A percentile compares a stretch with the other conserved stretches of the same genome.
Conservation (phyloP, 73 alveolate genomes). For the Symbiodinium pilosum region DNA sequence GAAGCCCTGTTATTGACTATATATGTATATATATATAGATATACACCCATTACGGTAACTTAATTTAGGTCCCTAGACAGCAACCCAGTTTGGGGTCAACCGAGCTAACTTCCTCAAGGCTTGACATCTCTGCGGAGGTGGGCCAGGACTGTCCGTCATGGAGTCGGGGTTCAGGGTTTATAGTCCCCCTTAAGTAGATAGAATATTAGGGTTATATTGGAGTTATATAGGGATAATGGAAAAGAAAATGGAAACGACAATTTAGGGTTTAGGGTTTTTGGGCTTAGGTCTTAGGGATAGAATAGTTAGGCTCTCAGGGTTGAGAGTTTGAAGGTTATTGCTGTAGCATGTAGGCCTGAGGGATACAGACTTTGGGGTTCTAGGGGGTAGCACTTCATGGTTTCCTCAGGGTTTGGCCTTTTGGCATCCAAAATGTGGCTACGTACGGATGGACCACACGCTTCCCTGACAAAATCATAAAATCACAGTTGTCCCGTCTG, state of each 20-base stretch:
- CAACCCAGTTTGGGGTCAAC: background rate
- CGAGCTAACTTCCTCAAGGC: no score
- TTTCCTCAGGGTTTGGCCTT: background rate
- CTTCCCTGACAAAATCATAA: no score
- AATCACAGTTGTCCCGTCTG: no score
- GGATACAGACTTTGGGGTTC: background rate
- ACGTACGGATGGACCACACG: no score
- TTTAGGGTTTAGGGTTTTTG: background rate
- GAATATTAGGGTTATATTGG: background rate
- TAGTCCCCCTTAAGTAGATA: background rate
- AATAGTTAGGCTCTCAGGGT: background rate
- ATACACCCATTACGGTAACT: background rate
- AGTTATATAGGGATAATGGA: background rate
- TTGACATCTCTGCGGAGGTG: conserved; percentile 94
- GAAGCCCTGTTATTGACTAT: background rate
- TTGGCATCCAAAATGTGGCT: no score
- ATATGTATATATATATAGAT: no score
- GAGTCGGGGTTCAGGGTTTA: background rate
- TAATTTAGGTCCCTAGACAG: background rate
- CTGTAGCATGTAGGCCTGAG: background rate
- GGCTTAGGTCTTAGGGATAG: background rate
- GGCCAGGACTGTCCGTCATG: background rate
- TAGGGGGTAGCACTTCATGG: no score
- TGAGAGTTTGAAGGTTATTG: no score
- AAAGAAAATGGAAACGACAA: background rate